A percentile compares a stretch with the other conserved stretches of the same genome.
Conservation (phyloP, 208 protist species). For the Giardia muris region DNA sequence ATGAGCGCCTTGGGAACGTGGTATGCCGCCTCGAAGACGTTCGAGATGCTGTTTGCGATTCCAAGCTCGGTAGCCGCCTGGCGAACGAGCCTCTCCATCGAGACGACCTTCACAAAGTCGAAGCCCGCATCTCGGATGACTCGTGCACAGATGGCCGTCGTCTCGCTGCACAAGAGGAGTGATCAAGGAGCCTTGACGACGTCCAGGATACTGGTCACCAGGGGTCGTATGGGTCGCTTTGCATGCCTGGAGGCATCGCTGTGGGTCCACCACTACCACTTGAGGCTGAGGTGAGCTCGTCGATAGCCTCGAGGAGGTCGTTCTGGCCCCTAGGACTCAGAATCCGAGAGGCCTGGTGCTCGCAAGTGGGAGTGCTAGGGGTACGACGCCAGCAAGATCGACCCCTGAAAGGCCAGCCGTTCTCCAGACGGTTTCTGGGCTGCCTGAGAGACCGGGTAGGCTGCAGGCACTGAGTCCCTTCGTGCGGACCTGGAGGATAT, state of each 20-base stretch:
- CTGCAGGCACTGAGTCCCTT: constrained; percentile 64
- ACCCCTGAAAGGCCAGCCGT: constrained; percentile 95
- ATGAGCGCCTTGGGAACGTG: constrained; percentile 78
- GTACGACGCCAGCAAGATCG: constrained; percentile 66
- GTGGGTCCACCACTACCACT: constrained; percentile 65
- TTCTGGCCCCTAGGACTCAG: constrained; percentile 28
- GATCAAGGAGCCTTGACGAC: not conserved
- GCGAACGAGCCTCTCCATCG: constrained; percentile 67
- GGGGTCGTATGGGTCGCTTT: not conserved
- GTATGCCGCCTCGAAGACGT: constrained; percentile 90
- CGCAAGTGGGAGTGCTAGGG: constrained; percentile 51
- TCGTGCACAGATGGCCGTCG: constrained; percentile 65
- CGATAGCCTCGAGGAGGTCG: constrained; percentile 59
- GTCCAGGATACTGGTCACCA: not conserved
- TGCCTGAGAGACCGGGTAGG: constrained; percentile 65
- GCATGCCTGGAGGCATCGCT: not conserved
- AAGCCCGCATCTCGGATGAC: constrained; percentile 65
- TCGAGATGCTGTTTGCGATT: constrained; percentile 36
- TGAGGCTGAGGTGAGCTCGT: constrained; percentile 78
- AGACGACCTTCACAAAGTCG: constrained; percentile 86
- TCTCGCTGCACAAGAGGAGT: not conserved
- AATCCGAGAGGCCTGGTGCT: not conserved
- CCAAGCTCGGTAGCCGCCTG: constrained; percentile 47
- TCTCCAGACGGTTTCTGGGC: constrained; percentile 64
- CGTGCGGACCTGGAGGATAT: constrained; percentile 98